Conservation (phyloP, 768 basidiomycete species). For the Boletus rex-veris region DNA sequence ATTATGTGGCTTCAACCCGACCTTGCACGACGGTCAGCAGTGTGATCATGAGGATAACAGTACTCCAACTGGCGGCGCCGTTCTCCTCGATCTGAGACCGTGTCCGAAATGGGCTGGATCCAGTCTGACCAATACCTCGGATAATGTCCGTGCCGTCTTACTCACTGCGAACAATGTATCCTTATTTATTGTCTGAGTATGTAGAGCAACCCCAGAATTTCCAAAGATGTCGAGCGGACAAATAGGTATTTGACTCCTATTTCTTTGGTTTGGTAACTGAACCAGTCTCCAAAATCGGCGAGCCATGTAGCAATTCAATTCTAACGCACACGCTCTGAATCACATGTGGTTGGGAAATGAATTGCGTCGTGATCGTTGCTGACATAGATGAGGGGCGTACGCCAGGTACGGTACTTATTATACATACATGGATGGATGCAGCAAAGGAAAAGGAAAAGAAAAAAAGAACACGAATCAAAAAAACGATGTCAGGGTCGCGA, state of each 20-base stretch:
- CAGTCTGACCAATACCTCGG: neutral
- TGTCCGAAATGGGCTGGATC: too few species aligned
- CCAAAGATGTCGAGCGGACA: neutral
- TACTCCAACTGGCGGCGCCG: too few species aligned
- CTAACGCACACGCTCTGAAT: neutral
- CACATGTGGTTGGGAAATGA: neutral
- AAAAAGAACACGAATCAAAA: neutral
- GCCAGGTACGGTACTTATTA: constrained; percentile 35
- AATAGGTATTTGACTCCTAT: neutral
- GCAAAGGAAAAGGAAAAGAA: neutral
- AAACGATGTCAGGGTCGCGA: constrained; percentile 16
- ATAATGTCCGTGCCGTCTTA: neutral
- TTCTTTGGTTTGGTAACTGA: neutral
- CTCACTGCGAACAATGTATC: neutral
- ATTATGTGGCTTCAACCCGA: too few species aligned
- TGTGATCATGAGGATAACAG: too few species aligned
- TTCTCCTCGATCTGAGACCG: constrained; percentile 3
- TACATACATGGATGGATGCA: constrained; percentile 28
- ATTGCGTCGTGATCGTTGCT: constrained; percentile 7
- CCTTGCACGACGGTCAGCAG: too few species aligned
- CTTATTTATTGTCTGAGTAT: neutral
- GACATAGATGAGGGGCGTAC: constrained; percentile 26
- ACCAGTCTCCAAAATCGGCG: neutral
- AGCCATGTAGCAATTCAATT: too few species aligned
- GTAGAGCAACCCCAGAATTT: neutral